Base-by-base conservation (phyloP, 2,329 filamentous ascomycete genomes). In the Helotiales sp. region DNA sequence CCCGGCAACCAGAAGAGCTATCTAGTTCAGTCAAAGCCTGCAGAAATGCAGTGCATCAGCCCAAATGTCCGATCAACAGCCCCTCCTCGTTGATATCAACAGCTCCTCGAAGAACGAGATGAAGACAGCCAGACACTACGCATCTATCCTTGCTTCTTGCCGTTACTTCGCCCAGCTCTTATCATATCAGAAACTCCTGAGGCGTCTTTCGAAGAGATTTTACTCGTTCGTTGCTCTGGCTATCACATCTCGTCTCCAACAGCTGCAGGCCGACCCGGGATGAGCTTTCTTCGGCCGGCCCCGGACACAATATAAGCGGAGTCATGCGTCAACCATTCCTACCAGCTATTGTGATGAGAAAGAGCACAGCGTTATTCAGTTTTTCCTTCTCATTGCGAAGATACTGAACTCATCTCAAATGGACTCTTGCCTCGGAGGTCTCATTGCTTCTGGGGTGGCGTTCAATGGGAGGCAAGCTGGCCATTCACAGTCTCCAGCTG, bases 251-350 rank as follows among this genome's bases (percentile, higher is more conserved):
- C 40, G 17, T 29, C 24, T 19, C 24, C 31, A 15, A 19, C n/a
- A n/a, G 4, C 19, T 4, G 29, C 58, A 55, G 52, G 13, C 52
- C 44, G 55, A 61, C 55, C 52, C 52, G 58, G 44, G n/a, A 38
- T 17, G 29, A 34, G 46, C 40, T 30, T 38, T 24, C 38, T 31
- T 58, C 58, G 55, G 55, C 55, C 52, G 42, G 48, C 31, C 30
- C 55, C 58, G 52, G 31, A 54, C 51, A 55, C 54, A 38, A 36
- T 50, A 54, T 31, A 44, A 13, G 50, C 25, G 47, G 29, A 38
- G 47, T 25, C 36, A 51, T 49, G 48, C 58, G 52, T 40, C 36
- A 47, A 42, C 46, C 58, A 61, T 30, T 46, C 53, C 40, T 47
- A 40, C 36, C 19, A 52, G 31, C 52, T 55, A n/a, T n/a, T n/a